Base-by-base conservation (phyloP, 495 filamentous ascomycete species). In the Xylaria castorea region DNA sequence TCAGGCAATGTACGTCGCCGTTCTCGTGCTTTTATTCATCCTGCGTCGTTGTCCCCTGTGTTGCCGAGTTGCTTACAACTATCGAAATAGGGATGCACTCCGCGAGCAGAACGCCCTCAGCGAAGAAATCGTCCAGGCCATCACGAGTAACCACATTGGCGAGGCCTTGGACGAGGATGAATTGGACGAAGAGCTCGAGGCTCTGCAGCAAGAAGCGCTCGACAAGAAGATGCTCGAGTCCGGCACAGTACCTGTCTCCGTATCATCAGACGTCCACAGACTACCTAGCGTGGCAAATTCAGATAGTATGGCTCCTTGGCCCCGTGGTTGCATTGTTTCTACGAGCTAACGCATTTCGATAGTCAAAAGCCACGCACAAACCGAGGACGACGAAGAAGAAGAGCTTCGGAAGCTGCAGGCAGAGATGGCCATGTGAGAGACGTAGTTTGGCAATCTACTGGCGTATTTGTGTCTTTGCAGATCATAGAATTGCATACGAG, bases 211-310 rank as follows among this genome's bases (percentile, higher is more conserved):
- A 80, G 91, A 95, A 83, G 88, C 92, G 72, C 87, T 99, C 79
- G 95, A 98, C 82, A 89, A 95, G 82, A 91, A 93, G 82, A 98
- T 99, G 94, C 88, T 98, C 75, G 88, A 92, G 76, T 95, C 95
- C 3, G 95, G 95, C 42, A 90, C 89, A 25, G 91, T 86, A 32
- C 82, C 87, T 25, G 90, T 94, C 60, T 86, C 85, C 25, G 90
- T 94, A 58, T 85, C 85, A 22, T 90, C 92, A 76, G 86, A 90
- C 72, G 85, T 97, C 77, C 87, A 91, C 73, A 85, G 89, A 75
- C 83, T 97, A 87, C 94, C 94, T 27, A 82, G 87, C 18, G 91
- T 88, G 16, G 89, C 89, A 25, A 92, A 89, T 77, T 88, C 89
- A 78, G 91, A 94, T 80, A 84, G 94, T 95, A 86, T 89, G 92